These are phyloP conservation scores for Cicer yamashitae DNA, from an alignment of 306 rosid genomes.

Conservation along the genomic window DNA sequence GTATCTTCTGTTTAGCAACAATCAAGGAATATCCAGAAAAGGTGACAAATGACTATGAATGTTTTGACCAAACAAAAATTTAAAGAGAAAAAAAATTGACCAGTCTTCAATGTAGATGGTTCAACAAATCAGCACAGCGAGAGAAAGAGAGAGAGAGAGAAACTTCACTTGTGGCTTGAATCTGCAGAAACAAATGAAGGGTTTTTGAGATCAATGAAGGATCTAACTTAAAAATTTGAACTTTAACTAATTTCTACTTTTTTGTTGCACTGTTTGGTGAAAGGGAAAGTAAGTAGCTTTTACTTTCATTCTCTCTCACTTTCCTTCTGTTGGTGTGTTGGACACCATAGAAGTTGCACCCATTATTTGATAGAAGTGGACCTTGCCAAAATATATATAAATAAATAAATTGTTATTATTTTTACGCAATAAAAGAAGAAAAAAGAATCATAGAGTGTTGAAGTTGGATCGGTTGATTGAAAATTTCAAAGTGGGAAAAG, in stretches of 20 bases:
- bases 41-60: slow-evolving; percentile 36
- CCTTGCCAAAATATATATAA: slow-evolving; percentile 6
- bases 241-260: slow-evolving; percentile 36
- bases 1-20: slow-evolving; percentile 10
- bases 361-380: slow-evolving; percentile 39
- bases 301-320: slow-evolving; percentile 35
- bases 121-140: slow-evolving; percentile 42
- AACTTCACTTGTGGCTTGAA: slow-evolving; percentile 50
- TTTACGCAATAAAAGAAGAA: too few species aligned
- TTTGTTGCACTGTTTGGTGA: slow-evolving; percentile 31
- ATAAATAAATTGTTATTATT: background rate
- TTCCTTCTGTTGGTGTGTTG: slow-evolving; percentile 45
- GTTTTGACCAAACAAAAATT: slow-evolving; percentile 47
- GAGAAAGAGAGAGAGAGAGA: slow-evolving; percentile 37
- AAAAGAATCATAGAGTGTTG: background rate
- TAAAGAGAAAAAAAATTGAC: slow-evolving; percentile 39
- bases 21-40: slow-evolving; percentile 36
- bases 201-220: slow-evolving; percentile 29
- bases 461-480: background rate
- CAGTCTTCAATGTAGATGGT: slow-evolving; percentile 45
- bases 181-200: slow-evolving; percentile 47
- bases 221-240: slow-evolving; percentile 29
- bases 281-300: slow-evolving; percentile 57
- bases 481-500: too few species aligned
- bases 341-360: slow-evolving; percentile 49